A percentile compares a stretch with the other conserved stretches of the same genome.
phyloP scores from a whole-genome alignment of 352 stramenopile species.

The Phytophthora boehmeriae region DNA sequence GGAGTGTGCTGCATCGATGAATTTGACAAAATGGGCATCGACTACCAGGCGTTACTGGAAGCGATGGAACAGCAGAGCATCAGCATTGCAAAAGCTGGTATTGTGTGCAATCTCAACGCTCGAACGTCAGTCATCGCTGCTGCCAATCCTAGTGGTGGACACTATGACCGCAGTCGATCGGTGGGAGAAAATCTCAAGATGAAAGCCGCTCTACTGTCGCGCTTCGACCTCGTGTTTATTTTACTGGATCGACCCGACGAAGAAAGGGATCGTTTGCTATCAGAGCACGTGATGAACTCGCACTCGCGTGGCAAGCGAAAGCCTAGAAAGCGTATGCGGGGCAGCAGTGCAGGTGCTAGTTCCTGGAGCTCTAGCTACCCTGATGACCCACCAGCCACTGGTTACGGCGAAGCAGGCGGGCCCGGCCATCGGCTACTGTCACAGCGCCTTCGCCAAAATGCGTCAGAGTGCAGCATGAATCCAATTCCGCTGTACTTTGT shows the following conservation, averaged over 20 bases:
- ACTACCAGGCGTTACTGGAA: conserved; percentile 94
- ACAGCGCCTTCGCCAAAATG: conserved; percentile 60
- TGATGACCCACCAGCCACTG: conserved; percentile 18
- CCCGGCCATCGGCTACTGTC: conserved; percentile 39
- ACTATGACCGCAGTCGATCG: conserved; percentile 96
- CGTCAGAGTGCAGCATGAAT: conserved; percentile 45
- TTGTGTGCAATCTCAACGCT: conserved; percentile 95
- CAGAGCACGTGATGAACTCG: conserved; percentile 95
- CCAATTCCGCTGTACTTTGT: conserved; percentile 86
- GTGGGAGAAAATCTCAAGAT: conserved; percentile 98
- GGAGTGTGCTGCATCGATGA: conserved; percentile 98
- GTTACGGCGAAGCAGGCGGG: conserved; percentile 16
- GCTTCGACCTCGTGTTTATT: conserved; percentile 98
- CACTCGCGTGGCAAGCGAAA: conserved; percentile 54
- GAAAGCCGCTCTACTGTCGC: conserved; percentile 93
- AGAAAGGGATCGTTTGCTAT: conserved; percentile 93
- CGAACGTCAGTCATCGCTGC: conserved; percentile 96
- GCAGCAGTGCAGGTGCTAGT: conserved; percentile 9
- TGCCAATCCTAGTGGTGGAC: conserved; percentile 96
- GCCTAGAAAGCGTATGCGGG: conserved; percentile 38
- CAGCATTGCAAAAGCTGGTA: conserved; percentile 91
- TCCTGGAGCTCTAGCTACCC: conserved; percentile 34
- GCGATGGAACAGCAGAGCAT: conserved; percentile 99
- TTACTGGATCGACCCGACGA: conserved; percentile 94
- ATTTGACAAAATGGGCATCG: conserved; percentile 97